Evolutionary conservation across 1,139 yeast genomes (phyloP), one percentile per base, ranked within the genome.

Genomic region (Debaryomyces coudertii): DNA sequence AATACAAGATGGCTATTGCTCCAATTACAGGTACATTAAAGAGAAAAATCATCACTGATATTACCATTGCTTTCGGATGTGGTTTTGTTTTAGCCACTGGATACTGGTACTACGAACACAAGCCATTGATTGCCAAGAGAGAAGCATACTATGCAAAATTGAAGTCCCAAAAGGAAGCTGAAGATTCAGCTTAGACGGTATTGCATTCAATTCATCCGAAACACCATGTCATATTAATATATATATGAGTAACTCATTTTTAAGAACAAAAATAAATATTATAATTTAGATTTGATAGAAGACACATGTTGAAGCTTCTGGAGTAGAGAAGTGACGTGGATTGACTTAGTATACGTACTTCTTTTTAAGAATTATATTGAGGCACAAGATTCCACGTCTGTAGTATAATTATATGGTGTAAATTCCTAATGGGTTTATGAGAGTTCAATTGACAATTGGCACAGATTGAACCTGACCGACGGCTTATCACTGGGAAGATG

Each of bases 21-120:
- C 96, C 97, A 62, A 90, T 92, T 63, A 81, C 85, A 49, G 97
- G 97, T 58, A 76, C 87, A 56, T 80, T 92, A 55, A 88, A 82
- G 76, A 89, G 84, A 78, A 86, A 84, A 73, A 83, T 89, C 70
- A 79, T 87, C 66, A 80, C 87, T 57, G 97, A 93, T 65, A 82
- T 92, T 69, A 56, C 83, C 60, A 71, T 85, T 57, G 96, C 95
- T 53, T 71, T 74, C 52, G 78, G 63, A 47, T 61, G 67, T 55
- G 80, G 80, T 15, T 69, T 71, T 45, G 60, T 58, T 16, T 55
- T 66, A 48, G 73, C 71, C 36, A 56, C 62, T 45, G 65, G 60
- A 38, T 68, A 66, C 58, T 68, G 72, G 72, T 57, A 67, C 48
- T 57, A 54, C 36, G 71, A 68, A 61, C 97, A 90, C 85, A 83